Conservation (phyloP, 1,284 basidiomycete species). For the Mycosarcoma maydis region DNA sequence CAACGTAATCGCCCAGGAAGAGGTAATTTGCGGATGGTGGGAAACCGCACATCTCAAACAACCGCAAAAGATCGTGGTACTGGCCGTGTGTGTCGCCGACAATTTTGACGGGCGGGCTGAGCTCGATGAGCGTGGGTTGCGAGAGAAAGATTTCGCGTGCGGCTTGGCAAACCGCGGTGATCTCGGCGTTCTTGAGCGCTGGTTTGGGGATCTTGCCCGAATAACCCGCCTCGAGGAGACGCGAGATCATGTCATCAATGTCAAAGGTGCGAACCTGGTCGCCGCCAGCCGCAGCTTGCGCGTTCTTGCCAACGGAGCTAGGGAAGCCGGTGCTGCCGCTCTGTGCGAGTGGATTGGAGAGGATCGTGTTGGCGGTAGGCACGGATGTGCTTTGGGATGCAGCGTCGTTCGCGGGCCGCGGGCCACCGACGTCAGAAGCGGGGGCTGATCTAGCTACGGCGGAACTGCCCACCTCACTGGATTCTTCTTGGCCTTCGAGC, state of each 20-base stretch:
- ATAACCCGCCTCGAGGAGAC: conserved; percentile 95
- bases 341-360: conserved; percentile 50
- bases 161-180: conserved; percentile 92
- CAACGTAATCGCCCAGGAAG: conserved; percentile 98
- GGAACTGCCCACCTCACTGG: conserved; percentile 32
- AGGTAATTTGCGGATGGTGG: conserved; percentile 97
- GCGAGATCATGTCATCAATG: conserved; percentile 97
- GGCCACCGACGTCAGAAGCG: conserved; percentile 11
- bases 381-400: conserved; percentile 27
- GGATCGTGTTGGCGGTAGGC: conserved; percentile 37
- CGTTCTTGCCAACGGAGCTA: conserved; percentile 32
- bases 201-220: conserved; percentile 97
- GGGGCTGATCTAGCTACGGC: conserved; percentile 23
- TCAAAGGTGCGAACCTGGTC: conserved; percentile 74
- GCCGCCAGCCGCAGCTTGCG: conserved; percentile 34
- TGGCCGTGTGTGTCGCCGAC: conserved; percentile 99
- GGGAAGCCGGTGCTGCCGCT: conserved; percentile 24
- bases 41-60: conserved; percentile 99
- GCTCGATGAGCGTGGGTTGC: conserved; percentile 96
- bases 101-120: conserved; percentile 98
- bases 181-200: conserved; percentile 95
- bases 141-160: conserved; percentile 95
- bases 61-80: conserved; percentile 95
- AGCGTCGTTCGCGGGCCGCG: conserved; percentile 24
- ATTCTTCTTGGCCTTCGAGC: conserved; percentile 27